Evolutionary conservation across 2,329 filamentous ascomycete species (phyloP), one percentile per base, ranked within the genome.

Genomic region (Aspergillus sp.): DNA sequence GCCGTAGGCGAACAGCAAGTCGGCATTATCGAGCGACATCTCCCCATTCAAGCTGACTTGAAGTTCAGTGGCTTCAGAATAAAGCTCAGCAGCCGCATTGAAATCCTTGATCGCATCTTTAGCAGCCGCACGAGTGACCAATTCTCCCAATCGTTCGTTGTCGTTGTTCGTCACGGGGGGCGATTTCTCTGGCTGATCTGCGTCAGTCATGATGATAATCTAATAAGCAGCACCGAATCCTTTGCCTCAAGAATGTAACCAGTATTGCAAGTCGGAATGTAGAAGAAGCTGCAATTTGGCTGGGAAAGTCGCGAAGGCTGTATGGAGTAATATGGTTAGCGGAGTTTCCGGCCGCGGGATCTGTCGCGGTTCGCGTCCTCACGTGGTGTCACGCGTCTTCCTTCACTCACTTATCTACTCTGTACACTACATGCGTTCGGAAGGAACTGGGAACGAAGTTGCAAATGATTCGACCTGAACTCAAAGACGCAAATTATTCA

Each of bases 21-120:
- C 91, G 43, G 90, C 91, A 59, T 98, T 98, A 48, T 88, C 83
- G 3, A 87, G 82, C 10, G 82, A 82, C 77, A 94, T 86, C 70
- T 97, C 93, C 66, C 91, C 93, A 66, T 96, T 93, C 65, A 96
- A 75, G 65, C 88, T 81, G 48, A 87, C 88, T 70, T 98, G 93
- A 51, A 96, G 78, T 66, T 94, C 87, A 47, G 88, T 88, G 30
- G 93, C 93, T 61, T 84, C 81, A 39, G 89, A 90, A 72, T 90
- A 97, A 52, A 90, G 74, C 62, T 97, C 91, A 47, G 88, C 81
- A 7, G 93, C 89, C 42, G 84, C 83, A 45, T 85, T 80, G 68
- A 89, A 95, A 66, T 94, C 86, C 72, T 91, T 94, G 63, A 90
- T 83, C 26, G 85, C 83, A 71, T 94, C 97, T 58, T 94, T 82